Evolutionary conservation across 2,329 filamentous ascomycete genomes (phyloP).

Genomic region (Ophiostoma pallidulum): DNA sequence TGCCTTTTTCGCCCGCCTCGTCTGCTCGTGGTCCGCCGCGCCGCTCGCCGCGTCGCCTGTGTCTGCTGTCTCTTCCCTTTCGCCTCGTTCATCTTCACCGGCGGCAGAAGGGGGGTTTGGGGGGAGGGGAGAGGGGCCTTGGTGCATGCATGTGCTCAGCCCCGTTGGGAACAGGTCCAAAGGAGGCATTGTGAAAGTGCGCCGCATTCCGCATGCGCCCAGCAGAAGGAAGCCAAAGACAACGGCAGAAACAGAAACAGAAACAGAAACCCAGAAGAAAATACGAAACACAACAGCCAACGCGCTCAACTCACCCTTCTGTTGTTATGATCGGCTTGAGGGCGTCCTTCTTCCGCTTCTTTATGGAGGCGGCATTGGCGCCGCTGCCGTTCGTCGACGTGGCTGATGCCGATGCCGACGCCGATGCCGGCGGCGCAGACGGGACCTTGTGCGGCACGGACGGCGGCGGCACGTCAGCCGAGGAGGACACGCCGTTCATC

Average conservation of each 20-base stretch:
- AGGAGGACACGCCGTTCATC: constrained; percentile 16
- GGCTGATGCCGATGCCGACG: too few species aligned
- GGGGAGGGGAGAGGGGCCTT: neutral
- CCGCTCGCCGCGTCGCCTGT: too few species aligned
- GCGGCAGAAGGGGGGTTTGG: too few species aligned
- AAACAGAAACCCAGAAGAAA: neutral
- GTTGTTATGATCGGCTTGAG: constrained; percentile 70
- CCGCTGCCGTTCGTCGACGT: constrained; percentile 1
- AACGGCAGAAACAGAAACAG: neutral
- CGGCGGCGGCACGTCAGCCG: constrained; percentile 7
- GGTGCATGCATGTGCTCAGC: neutral
- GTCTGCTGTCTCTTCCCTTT: neutral
- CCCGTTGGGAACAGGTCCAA: neutral
- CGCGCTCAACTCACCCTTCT: constrained; percentile 35
- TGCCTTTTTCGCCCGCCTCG: neutral
- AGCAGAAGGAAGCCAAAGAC: constrained; percentile 7
- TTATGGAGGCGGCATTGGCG: constrained; percentile 24
- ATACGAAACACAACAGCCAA: constrained; percentile 23
- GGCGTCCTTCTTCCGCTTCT: constrained; percentile 67
- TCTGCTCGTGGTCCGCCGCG: neutral
- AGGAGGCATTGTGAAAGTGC: too few species aligned
- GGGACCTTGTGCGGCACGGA: constrained; percentile 7
- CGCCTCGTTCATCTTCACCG: too few species aligned
- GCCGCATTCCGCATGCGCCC: too few species aligned
- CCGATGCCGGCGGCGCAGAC: constrained; percentile 4